phyloP scores from a whole-genome alignment of 306 rosid genomes.

The Carpinus fangiana region DNA sequence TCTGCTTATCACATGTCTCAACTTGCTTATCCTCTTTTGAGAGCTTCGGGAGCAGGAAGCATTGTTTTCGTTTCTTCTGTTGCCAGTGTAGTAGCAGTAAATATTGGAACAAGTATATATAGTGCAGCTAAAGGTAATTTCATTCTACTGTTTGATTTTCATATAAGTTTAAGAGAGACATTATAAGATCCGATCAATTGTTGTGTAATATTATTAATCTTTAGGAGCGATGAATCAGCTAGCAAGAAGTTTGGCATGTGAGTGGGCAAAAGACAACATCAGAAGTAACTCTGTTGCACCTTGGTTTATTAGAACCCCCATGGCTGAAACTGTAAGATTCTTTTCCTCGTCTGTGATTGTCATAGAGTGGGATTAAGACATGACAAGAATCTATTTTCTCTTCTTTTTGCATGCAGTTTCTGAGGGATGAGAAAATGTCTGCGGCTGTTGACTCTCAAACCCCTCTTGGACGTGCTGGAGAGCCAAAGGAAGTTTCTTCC shows the following conservation, averaged over 20 bases:
- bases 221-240: conserved; percentile 13
- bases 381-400: too few species aligned
- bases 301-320: conserved; percentile 45
- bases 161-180: too few species aligned
- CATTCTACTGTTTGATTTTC: too few species aligned
- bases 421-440: too few species aligned
- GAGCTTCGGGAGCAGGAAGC: conserved; percentile 32
- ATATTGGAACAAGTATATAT: conserved; percentile 7
- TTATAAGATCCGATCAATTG: background rate
- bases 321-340: conserved; percentile 13
- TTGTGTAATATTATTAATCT: background rate
- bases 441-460: too few species aligned
- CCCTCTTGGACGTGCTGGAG: too few species aligned
- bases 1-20: conserved; percentile 33
- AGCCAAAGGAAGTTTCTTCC: background rate
- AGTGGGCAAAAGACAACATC: conserved; percentile 28
- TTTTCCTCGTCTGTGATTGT: too few species aligned
- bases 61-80: conserved; percentile 34
- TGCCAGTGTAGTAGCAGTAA: background rate
- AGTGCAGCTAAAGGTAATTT: conserved; percentile 41
- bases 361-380: too few species aligned
- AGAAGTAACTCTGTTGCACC: conserved; percentile 59
- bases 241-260: conserved; percentile 10
- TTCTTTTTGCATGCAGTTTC: too few species aligned
- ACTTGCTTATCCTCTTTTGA: conserved; percentile 43